These are phyloP conservation scores for Chenopodium album DNA, from an alignment of 148 eudicot genomes.

Conservation along the genomic window DNA sequence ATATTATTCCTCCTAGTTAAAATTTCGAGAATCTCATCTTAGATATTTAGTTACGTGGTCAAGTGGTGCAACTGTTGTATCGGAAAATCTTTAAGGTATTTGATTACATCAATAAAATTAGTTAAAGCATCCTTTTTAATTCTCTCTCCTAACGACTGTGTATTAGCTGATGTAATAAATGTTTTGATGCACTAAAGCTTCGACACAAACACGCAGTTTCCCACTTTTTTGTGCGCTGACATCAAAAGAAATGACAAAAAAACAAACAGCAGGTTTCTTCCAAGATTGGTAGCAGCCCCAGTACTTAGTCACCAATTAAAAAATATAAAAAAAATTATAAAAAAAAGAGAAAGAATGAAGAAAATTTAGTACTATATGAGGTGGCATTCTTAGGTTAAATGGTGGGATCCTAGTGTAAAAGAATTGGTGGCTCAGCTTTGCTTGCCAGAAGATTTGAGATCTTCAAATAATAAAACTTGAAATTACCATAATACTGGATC, in stretches of 20 bases:
- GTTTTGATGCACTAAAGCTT: slow-evolving; percentile 27
- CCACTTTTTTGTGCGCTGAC: slow-evolving; percentile 44
- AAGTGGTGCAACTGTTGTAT: not conserved
- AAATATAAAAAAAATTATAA: not conserved
- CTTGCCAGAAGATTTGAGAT: not conserved
- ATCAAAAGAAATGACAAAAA: slow-evolving; percentile 35
- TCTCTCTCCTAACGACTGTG: not conserved
- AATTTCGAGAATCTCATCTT: too few relatives aligned
- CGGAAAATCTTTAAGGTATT: not conserved
- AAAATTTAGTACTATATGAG: slow-evolving; percentile 9
- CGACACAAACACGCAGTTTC: slow-evolving; percentile 34
- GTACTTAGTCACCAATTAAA: not conserved
- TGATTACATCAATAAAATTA: slow-evolving; percentile 23
- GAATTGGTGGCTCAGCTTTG: slow-evolving; percentile 29
- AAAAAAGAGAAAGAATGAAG: not conserved
- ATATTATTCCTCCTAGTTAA: too few relatives aligned
- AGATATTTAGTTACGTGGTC: not conserved
- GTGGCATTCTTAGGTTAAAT: slow-evolving; percentile 25
- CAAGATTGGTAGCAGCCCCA: slow-evolving; percentile 23
- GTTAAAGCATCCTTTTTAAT: not conserved
- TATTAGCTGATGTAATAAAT: slow-evolving; percentile 3
- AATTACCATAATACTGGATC: not conserved
- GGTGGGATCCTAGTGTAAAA: slow-evolving; percentile 19
- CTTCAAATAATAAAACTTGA: not conserved
- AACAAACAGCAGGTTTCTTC: slow-evolving; percentile 20